phyloP scores from a whole-genome alignment of 192 early-diverging fungal species.

The Blastocladiella britannica region DNA sequence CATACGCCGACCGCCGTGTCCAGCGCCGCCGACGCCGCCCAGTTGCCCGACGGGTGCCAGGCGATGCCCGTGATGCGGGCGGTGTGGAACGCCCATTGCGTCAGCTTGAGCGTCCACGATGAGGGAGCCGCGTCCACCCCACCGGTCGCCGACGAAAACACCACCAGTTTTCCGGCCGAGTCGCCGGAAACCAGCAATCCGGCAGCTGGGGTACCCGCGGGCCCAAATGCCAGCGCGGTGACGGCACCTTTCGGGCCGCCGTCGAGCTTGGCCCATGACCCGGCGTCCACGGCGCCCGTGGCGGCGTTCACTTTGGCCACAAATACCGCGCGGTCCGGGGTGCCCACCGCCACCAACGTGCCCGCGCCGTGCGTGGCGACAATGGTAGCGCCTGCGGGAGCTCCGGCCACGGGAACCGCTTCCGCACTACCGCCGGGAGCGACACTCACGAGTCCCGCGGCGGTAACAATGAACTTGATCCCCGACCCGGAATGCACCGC shows the following conservation, averaged over 20 bases:
- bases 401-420: constrained; percentile 4
- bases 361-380: not conserved
- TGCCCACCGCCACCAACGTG: constrained; percentile 16
- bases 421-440: constrained; percentile 5
- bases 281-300: constrained; percentile 9
- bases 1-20: constrained; percentile 86
- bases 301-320: constrained; percentile 32
- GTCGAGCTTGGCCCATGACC: constrained; percentile 12
- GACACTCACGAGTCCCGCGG: not conserved
- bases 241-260: constrained; percentile 39
- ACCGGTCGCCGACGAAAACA: constrained; percentile 36
- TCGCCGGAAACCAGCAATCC: constrained; percentile 60
- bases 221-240: constrained; percentile 58
- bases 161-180: constrained; percentile 51
- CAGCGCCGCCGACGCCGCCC: constrained; percentile 57
- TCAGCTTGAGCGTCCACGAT: constrained; percentile 22
- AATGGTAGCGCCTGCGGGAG: not conserved
- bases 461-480: constrained; percentile 2
- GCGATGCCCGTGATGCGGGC: constrained; percentile 59
- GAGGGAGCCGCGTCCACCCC: constrained; percentile 16
- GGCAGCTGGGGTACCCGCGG: constrained; percentile 33
- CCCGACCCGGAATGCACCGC: constrained; percentile 3
- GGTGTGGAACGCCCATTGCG: constrained; percentile 75
- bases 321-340: constrained; percentile 39
- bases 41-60: constrained; percentile 55